These are phyloP conservation scores for Sporothrix sp. DNA, from an alignment of 2,329 filamentous ascomycete genomes.

Conservation along the genomic window DNA sequence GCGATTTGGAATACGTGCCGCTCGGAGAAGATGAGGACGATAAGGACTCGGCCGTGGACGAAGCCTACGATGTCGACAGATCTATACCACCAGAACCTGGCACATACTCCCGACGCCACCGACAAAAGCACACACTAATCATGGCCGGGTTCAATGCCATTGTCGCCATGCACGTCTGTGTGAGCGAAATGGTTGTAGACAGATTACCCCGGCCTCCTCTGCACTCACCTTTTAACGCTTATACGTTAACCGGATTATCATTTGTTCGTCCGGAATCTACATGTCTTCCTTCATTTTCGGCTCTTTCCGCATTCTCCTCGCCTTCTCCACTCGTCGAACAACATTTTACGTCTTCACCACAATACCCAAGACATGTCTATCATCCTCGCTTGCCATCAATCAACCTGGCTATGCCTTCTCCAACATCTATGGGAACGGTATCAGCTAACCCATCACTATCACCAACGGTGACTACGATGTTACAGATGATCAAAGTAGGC, in stretches of 20 bases:
- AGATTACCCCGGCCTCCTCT: neutral
- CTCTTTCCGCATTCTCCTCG: neutral
- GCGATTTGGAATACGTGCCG: neutral
- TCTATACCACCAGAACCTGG: neutral
- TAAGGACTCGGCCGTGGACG: neutral
- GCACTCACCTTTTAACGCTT: neutral
- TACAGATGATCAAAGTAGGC: neutral
- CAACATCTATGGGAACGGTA: neutral
- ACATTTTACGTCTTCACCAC: neutral
- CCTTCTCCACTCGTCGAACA: neutral
- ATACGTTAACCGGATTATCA: neutral
- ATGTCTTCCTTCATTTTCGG: neutral
- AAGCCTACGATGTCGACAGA: neutral
- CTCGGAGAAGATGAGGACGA: neutral
- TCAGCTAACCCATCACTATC: neutral
- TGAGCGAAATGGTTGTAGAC: neutral
- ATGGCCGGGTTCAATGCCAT: conserved; percentile 1
- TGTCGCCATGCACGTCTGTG: conserved; percentile 1
- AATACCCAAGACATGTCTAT: neutral
- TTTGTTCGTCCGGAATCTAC: neutral
- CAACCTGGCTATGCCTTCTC: neutral
- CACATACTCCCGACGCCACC: neutral
- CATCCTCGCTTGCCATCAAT: neutral
- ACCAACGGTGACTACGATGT: neutral
- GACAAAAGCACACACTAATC: neutral